Base-by-base conservation (phyloP, 2,329 filamentous ascomycete species). In the Onygenales sp. region DNA sequence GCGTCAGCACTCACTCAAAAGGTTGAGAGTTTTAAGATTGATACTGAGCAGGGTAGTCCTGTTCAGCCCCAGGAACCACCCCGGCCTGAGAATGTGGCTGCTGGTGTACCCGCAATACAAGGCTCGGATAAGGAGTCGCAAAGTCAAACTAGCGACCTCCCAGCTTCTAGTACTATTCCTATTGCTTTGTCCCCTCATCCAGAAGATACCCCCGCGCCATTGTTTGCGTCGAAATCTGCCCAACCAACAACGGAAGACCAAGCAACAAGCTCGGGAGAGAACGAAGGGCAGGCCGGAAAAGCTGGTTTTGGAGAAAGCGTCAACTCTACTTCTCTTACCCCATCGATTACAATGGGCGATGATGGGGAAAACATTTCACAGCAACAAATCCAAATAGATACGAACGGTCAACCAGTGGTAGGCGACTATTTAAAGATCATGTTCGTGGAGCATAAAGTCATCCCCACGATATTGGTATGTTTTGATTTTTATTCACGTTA, bases 341-440 rank as follows among this genome's bases (percentile, higher is more conserved):
- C 39, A 2, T 51, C 49, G 6, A 43, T 51, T 33, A 51, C 49
- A 14, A 51, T 51, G 49, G 49, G 39, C 17, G 49, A 43, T 35
- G 32, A 17, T 36, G 49, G 32, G 33, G 41, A 42, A 32, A 42
- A 43, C 27, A n/a, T 33, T 51, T 21, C 49, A 6, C 35, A 17
- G 58, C 60, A 63, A 21, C 72, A 75, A 27, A 78, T 82, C 54
- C 81, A 84, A 58, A 72, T 77, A 13, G 82, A 84, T 58, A 67
- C 75, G 32, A 79, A 84, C 60, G 82, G 82, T 6, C 78, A 80
- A 35, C 87, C 90, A 2, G 90, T 98, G 21, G 93, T 98, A 9
- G 93, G 93, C 50, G 93, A 98, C 69, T 87, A 86, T 63, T 76
- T 98, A 56, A 98, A 98, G 74, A 91, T 93, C 70, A 90, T 92